A percentile compares a stretch with the other conserved stretches of the same genome.
phyloP scores from a whole-genome alignment of 257 asterid species.

The Przewalskia tangutica region DNA sequence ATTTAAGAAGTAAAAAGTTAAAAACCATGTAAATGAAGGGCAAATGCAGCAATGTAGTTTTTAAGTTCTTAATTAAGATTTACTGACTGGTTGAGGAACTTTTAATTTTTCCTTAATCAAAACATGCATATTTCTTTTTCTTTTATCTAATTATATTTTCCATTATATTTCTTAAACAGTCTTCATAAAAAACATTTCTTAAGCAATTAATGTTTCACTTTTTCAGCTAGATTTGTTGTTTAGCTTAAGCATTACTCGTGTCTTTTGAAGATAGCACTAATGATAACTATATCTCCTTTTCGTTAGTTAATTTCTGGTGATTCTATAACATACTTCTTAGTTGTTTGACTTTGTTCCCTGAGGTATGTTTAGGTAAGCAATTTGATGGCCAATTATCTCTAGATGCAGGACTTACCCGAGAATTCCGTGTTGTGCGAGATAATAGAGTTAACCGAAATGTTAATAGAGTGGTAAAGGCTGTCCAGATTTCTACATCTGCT shows the following conservation, averaged over 20 bases:
- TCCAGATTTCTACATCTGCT: constrained; percentile 36
- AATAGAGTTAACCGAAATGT: constrained; percentile 61
- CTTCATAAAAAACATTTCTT: background rate
- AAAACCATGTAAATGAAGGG: background rate
- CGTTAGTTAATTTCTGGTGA: background rate
- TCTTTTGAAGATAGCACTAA: background rate
- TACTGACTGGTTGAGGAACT: background rate
- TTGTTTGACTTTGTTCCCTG: background rate
- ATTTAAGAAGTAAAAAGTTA: background rate
- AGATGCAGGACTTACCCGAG: constrained; percentile 56
- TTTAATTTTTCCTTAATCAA: background rate
- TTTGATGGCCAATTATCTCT: constrained; percentile 11
- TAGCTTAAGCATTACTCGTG: background rate
- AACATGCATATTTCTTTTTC: background rate
- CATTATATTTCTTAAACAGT: background rate
- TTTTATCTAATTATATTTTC: background rate
- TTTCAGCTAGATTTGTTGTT: background rate
- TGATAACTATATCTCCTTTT: background rate
- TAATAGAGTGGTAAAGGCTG: constrained; percentile 39
- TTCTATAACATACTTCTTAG: background rate
- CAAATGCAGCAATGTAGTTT: background rate
- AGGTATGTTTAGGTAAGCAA: background rate
- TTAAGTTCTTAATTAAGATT: background rate
- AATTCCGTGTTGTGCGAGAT: constrained; percentile 91
- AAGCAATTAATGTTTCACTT: background rate